Evolutionary conservation across 2,329 filamentous ascomycete species (phyloP).

Genomic region (Davidsoniella eucalypti): DNA sequence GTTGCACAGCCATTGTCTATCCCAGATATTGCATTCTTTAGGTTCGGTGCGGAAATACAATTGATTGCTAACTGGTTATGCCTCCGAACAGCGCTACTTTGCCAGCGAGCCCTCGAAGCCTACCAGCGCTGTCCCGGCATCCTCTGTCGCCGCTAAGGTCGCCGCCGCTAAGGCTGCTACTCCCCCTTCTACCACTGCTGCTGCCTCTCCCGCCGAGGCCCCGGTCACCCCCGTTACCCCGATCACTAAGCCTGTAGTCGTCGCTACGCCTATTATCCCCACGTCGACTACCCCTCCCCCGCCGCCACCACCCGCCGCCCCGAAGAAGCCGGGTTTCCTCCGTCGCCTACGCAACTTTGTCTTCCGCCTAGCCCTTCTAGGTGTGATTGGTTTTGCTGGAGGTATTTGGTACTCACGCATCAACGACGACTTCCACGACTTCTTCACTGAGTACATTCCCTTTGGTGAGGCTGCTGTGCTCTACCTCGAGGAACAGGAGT

Average conservation of each 20-base stretch:
- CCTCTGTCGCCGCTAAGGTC: slow-evolving; percentile 22
- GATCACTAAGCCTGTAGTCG: slow-evolving; percentile 15
- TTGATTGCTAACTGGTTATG: slow-evolving; percentile 2
- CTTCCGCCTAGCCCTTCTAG: slow-evolving; percentile 58
- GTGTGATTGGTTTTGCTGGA: slow-evolving; percentile 64
- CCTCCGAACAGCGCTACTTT: slow-evolving; percentile 33
- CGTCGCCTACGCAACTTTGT: slow-evolving; percentile 64
- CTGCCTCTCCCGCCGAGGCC: background rate
- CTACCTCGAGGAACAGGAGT: slow-evolving; percentile 90
- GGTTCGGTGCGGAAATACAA: background rate
- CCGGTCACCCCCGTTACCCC: slow-evolving; percentile 14
- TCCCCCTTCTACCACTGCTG: background rate
- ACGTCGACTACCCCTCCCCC: slow-evolving; percentile 19
- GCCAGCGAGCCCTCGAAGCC: slow-evolving; percentile 27
- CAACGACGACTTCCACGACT: slow-evolving; percentile 97
- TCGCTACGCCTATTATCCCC: background rate
- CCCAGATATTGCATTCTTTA: background rate
- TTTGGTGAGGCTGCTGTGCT: slow-evolving; percentile 88
- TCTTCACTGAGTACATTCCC: slow-evolving; percentile 94
- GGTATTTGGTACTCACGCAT: slow-evolving; percentile 85
- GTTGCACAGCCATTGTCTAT: background rate
- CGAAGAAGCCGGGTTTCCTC: slow-evolving; percentile 47
- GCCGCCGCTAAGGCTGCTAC: slow-evolving; percentile 19
- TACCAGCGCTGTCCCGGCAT: slow-evolving; percentile 29
- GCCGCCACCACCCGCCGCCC: slow-evolving; percentile 20